Evolutionary conservation across 164 flowering plant species (phyloP).

Genomic region (Macadamia integrifolia): DNA sequence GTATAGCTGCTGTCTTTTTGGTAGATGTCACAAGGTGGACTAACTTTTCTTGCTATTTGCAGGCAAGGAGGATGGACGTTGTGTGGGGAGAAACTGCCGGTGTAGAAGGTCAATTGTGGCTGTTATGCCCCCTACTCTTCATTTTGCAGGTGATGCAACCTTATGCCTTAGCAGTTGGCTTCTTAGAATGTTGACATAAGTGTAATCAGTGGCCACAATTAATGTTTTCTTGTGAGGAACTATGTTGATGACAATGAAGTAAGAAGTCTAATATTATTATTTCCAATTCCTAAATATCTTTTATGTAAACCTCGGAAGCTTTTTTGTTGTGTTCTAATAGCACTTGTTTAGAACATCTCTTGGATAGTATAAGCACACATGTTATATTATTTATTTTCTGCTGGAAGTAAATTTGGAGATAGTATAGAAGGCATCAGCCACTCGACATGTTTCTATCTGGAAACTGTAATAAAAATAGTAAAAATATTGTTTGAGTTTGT

Average conservation of each 20-base stretch:
- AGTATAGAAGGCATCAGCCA: not conserved
- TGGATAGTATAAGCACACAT: too few species aligned
- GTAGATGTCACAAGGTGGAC: not conserved
- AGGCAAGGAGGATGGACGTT: conserved; percentile 99
- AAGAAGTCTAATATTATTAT: too few species aligned
- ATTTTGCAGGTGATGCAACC: conserved; percentile 64
- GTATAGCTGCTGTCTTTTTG: not conserved
- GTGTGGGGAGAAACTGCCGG: conserved; percentile 99
- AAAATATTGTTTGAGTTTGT: not conserved
- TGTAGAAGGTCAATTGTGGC: conserved; percentile 86
- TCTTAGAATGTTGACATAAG: not conserved
- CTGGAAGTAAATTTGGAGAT: not conserved
- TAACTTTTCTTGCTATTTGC: conserved; percentile 12
- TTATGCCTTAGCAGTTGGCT: not conserved
- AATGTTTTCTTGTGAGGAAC: too few species aligned
- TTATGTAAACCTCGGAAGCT: too few species aligned
- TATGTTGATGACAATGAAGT: too few species aligned
- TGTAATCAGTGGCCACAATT: too few species aligned
- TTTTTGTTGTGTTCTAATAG: too few species aligned
- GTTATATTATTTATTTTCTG: too few species aligned
- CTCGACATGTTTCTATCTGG: not conserved
- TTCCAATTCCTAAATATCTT: too few species aligned
- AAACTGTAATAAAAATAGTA: not conserved
- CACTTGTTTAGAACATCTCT: too few species aligned
- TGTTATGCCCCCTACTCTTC: conserved; percentile 81